A percentile compares a stretch with the other conserved stretches of the same genome.
These are phyloP conservation scores for Debaryomyces fabryi DNA, from an alignment of 1,139 yeast species.

Conservation along the genomic window DNA sequence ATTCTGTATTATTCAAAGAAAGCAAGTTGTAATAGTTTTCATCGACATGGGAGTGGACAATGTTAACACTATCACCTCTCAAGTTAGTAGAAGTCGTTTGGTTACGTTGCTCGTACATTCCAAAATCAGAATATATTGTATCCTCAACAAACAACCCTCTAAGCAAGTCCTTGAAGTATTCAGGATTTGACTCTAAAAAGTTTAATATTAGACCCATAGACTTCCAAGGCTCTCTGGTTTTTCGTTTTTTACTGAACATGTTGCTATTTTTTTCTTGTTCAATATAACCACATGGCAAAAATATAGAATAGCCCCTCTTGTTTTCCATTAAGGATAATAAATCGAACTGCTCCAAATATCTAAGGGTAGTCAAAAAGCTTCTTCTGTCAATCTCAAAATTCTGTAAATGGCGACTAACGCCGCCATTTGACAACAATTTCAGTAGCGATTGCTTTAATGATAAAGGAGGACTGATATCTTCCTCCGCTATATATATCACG, in stretches of 20 bases:
- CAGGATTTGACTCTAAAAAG: conserved; percentile 56
- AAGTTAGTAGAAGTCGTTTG: conserved; percentile 31
- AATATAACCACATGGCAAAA: conserved; percentile 67
- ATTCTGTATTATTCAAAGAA: conserved; percentile 28
- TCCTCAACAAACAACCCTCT: conserved; percentile 63
- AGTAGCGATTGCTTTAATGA: conserved; percentile 42
- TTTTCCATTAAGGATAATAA: conserved; percentile 50
- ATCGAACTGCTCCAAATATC: conserved; percentile 32
- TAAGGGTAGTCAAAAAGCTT: conserved; percentile 41
- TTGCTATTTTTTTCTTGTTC: conserved; percentile 8
- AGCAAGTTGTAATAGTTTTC: conserved; percentile 30
- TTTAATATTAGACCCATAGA: conserved; percentile 61
- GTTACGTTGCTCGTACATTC: conserved; percentile 25
- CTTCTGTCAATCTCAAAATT: conserved; percentile 37
- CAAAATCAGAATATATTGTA: conserved; percentile 68
- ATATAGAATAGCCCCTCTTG: conserved; percentile 67
- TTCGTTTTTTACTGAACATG: conserved; percentile 9
- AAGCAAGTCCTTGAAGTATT: conserved; percentile 54
- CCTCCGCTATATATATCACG: conserved; percentile 63
- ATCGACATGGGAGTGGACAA: conserved; percentile 27
- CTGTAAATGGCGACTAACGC: conserved; percentile 32
- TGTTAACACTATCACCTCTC: conserved; percentile 36
- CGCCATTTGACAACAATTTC: conserved; percentile 41
- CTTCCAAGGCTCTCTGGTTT: conserved; percentile 58
- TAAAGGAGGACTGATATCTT: conserved; percentile 45